Base-by-base conservation (phyloP, 129 eudicot species). In the Tanacetum coccineum region DNA sequence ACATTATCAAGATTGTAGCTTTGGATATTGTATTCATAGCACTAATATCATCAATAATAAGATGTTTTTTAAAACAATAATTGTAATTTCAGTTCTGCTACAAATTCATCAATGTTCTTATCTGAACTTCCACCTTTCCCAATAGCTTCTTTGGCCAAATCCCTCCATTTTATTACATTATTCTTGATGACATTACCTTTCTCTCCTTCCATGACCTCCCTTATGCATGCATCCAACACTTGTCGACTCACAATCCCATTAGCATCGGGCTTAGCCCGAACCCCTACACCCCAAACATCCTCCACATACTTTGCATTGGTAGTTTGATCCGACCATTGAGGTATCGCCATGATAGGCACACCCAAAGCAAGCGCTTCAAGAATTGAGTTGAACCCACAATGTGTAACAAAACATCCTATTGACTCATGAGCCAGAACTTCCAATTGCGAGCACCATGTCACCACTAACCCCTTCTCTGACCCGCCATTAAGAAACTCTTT, bases 171-270 rank as follows among this genome's bases (percentile, higher is more conserved):
- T 12, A 21, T 28, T 4, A 22, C 64, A n/a, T 74, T 79, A 53
- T 32, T 55, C 54, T 57, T 63, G 13, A 79, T 73, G 22, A 54
- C 44, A 1, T 26, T 13, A 20, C 79, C 52, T 50, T 64, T 79
- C 62, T 53, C 82, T 53, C 82, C 82, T 63, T 63, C 83, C 83
- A 79, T 79, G 59, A 79, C 79, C 42, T 79, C 64, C 18, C 72
- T 64, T 62, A 79, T 68, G 64, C 83, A 73, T 3, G 47, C 15
- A 46, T 15, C 72, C 68, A 79, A 62, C 45, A 62, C 79, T 17
- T 18, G 64, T 56, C 68, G 63, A 18, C 52, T 73, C 62, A 79
- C 83, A 17, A 74, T 32, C 49, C 83, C 83, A 28, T 68, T 63
- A 44, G 47, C 76, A 48, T 68, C 51, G 3, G 52, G 66, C 50